Evolutionary conservation across 768 basidiomycete genomes (phyloP), one percentile per base, ranked within the genome.

Genomic region (Lenzites betulinus): DNA sequence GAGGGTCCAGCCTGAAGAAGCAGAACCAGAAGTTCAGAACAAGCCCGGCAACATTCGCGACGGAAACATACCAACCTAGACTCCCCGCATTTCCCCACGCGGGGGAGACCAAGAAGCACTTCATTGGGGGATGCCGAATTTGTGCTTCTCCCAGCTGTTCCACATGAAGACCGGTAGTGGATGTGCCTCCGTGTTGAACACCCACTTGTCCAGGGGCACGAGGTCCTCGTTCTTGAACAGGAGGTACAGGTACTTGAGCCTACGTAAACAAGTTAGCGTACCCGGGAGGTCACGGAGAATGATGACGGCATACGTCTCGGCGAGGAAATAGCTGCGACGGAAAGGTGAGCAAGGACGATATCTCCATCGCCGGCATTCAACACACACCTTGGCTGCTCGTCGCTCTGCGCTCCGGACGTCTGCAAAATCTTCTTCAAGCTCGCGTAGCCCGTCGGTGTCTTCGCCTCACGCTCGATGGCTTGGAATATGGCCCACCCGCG

Each of bases 351-450:
- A 43, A 9, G 8, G 4, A 12, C 8, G 36, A 2, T 13, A 22
- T 39, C 22, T 28, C 33, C 26, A 49, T 16, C 16, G 13, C 36
- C 12, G 22, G 49, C 18, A 18, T 43, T 22, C n/a, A n/a, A 25
- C 13, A 36, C 81, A 58, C 41, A 88, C 89, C 89, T 91, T n/a
- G 90, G 90, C 88, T 91, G 90, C 22, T 77, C 76, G 64, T 92
- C 82, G 30, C 69, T 68, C 67, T 77, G 73, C 25, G 64, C 52
- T 0, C 78, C 75, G n/a, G 77, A 74, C 1, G 70, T 64, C 20
- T 65, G 53, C 26, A 84, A 78, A 13, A 89, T 88, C 15, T 76
- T 72, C 52, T 66, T 65, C 43, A 91, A 71, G 59, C 75, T 83
- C 1, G 88, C 82, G 65, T 89, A 92, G n/a, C 88, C 90, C 41